phyloP scores from a whole-genome alignment of 2,329 filamentous ascomycete species.

The Byssothecium circinans region DNA sequence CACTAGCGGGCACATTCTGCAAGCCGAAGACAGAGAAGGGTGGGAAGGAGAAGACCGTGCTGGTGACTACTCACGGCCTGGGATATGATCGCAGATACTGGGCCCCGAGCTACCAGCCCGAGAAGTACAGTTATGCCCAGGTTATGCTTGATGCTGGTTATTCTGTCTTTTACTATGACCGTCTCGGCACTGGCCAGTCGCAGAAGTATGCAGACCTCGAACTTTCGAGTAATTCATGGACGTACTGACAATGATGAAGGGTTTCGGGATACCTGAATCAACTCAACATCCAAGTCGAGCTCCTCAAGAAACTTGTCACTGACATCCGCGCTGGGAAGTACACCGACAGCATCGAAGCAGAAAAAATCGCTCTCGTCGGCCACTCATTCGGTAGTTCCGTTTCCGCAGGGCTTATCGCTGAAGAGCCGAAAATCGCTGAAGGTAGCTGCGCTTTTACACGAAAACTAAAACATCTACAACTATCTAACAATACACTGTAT shows the following conservation, averaged over 20 bases:
- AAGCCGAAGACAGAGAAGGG: constrained; percentile 10
- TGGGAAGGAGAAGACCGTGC: constrained; percentile 26
- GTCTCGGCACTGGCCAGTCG: constrained; percentile 39
- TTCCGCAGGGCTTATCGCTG: constrained; percentile 21
- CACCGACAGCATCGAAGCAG: constrained; percentile 19
- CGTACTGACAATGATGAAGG: no score
- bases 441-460: no score
- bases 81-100: constrained; percentile 36
- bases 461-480: no score
- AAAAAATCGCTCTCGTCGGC: constrained; percentile 26
- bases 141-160: constrained; percentile 34
- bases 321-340: constrained; percentile 20
- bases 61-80: constrained; percentile 39
- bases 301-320: constrained; percentile 20
- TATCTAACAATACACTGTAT: no score
- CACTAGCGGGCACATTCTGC: no score
- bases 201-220: constrained; percentile 25
- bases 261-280: no score
- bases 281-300: constrained; percentile 13
- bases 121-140: constrained; percentile 41
- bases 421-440: constrained; percentile 18
- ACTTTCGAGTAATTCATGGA: no score
- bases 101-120: constrained; percentile 29
- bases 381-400: constrained; percentile 31
- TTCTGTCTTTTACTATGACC: constrained; percentile 42